Evolutionary conservation across 2,329 filamentous ascomycete genomes (phyloP).

Genomic region (Pseudogymnoascus sp.): DNA sequence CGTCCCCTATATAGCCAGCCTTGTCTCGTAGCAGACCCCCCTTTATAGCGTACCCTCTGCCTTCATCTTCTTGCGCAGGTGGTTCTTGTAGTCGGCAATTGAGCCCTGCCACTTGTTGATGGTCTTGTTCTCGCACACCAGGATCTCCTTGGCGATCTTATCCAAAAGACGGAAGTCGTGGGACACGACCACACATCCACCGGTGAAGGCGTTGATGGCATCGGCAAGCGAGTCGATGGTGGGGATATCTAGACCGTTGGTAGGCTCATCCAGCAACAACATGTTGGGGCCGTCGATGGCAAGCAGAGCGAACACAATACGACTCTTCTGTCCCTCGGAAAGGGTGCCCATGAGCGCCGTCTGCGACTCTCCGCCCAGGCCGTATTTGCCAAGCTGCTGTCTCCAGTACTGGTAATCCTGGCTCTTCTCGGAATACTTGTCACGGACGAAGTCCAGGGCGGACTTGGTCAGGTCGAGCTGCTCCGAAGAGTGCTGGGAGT

Average conservation of each 20-base stretch:
- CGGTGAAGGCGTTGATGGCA: constrained; percentile 90
- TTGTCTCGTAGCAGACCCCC: not conserved
- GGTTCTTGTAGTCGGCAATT: constrained; percentile 95
- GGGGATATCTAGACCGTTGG: constrained; percentile 97
- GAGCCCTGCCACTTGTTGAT: constrained; percentile 80
- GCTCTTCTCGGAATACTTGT: constrained; percentile 80
- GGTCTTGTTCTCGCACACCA: constrained; percentile 98
- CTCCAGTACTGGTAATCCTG: constrained; percentile 99
- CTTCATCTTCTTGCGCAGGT: constrained; percentile 96
- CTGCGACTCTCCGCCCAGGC: constrained; percentile 85
- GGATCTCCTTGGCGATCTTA: constrained; percentile 99
- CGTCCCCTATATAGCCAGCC: not conserved
- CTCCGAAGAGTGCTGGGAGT: constrained; percentile 97
- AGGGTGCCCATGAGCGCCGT: constrained; percentile 96
- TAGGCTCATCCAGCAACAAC: constrained; percentile 95
- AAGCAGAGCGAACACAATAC: constrained; percentile 87
- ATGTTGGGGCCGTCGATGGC: constrained; percentile 97
- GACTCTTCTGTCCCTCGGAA: constrained; percentile 94
- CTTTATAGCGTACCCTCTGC: constrained; percentile 1
- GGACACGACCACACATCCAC: constrained; percentile 94
- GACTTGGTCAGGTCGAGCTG: constrained; percentile 98
- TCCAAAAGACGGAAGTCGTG: constrained; percentile 98
- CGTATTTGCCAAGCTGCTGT: constrained; percentile 92
- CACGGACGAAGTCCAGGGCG: constrained; percentile 91
- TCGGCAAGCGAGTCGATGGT: constrained; percentile 97